Base-by-base conservation (phyloP, 1,139 yeast genomes). In the Blastobotrys indianensis region DNA sequence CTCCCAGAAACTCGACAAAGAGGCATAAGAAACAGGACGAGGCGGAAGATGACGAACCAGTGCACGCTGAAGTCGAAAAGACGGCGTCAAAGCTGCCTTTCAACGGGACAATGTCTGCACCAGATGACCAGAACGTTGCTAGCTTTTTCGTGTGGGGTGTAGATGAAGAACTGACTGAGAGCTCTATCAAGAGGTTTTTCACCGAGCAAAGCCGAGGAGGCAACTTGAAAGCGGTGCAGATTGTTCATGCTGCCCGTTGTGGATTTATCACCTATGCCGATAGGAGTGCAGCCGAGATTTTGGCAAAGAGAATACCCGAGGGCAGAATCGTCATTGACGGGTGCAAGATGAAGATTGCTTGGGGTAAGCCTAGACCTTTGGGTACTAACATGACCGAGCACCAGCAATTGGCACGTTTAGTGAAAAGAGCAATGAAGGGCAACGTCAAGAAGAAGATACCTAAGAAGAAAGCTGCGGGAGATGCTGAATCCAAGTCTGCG, bases 141-240 rank as follows among this genome's bases (percentile, higher is more conserved):
- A 72, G 87, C 0, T 73, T 86, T 43, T 85, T 85, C 60, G 61
- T 86, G n/a, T 82, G 81, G 64, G 95, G 95, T 0, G 68, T 85
- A 20, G 77, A 74, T 41, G 76, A 76, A 12, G 79, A 76, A n/a
- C 59, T 80, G n/a, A 81, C 90, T 0, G 87, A 80, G 53, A 79
- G 78, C 55, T 65, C 67, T 37, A 65, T 85, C 11, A 64, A 77
- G 9, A 76, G 75, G 8, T 71, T 65, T 56, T 79, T 79, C 46
- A 66, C 66, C 23, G 54, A 60, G 28, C 65, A 51, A 48, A 16
- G 23, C 16, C n/a, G 23, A 6, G 13, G 17, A 20, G 83, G 84
- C 0, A 67, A 69, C 33, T 54, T 81, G 12, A 73, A 74, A 50
- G 64, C 77, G 7, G 60, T 79, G 32, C 70, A 73, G 7, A 64